Evolutionary conservation across 2,329 filamentous ascomycete species (phyloP), one percentile per base, ranked within the genome.

Genomic region (Ophiosphaerella herpotricha): DNA sequence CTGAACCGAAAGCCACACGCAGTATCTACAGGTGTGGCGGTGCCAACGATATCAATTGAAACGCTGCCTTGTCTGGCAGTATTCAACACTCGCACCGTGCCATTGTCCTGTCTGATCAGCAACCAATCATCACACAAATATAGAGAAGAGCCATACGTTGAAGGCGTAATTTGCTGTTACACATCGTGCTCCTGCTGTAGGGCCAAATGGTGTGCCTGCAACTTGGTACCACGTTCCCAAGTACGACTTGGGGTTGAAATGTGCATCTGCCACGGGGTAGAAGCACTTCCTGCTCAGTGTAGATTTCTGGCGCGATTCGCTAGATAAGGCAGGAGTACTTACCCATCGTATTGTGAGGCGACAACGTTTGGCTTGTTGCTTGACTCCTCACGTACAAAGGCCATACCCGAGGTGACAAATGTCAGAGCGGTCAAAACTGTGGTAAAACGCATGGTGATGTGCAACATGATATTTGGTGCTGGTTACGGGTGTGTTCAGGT

Each of bases 221-320:
- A 68, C 64, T 45, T 68, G 66, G 40, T 67, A 67, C 63, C 64
- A 68, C 16, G 57, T 67, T 32, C 66, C 64, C 0, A 67, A 51
- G 34, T 68, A 68, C 21, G 53, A 48, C 21, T 66, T 41, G 12
- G 67, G 59, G 35, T 63, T 51, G 52, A 67, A 66, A n/a, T 54
- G 56, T 21, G 61, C 46, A 26, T 61, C 59, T 32, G 64, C 62
- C 0, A 60, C 54, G 4, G 66, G 66, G 43, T 68, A 68, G 40
- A 63, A 67, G 31, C 66, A 68, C 35, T 52, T 41, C 16, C 48
- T 57, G n/a, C 1, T 3, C 12, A 1, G 8, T 36, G 21, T 49
- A 6, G 53, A 47, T n/a, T 26, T 16, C 11, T 16, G 29, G 4
- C 33, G 2, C n/a, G 5, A 7, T 4, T 4, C 23, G 12, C 6